phyloP scores from a whole-genome alignment of 1,284 basidiomycete species.

The Paramarasmius palmivorus region DNA sequence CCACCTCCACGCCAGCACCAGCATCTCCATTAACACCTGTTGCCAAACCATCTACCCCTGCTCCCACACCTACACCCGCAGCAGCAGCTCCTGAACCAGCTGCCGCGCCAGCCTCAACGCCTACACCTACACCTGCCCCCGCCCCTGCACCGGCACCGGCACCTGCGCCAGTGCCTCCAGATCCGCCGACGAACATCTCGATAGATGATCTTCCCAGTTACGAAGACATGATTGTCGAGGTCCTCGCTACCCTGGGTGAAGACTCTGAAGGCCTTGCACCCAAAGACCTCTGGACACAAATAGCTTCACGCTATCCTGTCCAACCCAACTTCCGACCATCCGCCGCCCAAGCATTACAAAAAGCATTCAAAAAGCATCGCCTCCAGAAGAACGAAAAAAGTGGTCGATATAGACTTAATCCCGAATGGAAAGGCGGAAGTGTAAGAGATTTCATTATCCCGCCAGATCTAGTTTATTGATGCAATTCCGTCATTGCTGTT shows the following conservation, averaged over 20 bases:
- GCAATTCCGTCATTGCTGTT: conserved; percentile 11
- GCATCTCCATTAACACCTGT: background rate
- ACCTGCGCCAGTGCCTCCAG: conserved; percentile 25
- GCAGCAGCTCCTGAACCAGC: conserved; percentile 15
- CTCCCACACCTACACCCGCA: conserved; percentile 14
- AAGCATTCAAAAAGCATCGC: conserved; percentile 75
- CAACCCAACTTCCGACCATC: conserved; percentile 84
- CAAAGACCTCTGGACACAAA: conserved; percentile 80
- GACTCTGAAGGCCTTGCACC: conserved; percentile 75
- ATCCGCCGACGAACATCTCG: conserved; percentile 29
- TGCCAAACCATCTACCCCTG: too few relatives aligned
- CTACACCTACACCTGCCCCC: conserved; percentile 26
- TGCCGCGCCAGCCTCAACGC: conserved; percentile 25
- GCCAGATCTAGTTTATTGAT: conserved; percentile 4
- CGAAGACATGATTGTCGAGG: conserved; percentile 85
- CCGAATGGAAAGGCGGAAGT: conserved; percentile 76
- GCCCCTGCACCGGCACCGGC: conserved; percentile 22
- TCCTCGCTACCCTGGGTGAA: conserved; percentile 54
- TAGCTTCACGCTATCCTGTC: conserved; percentile 75
- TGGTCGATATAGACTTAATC: conserved; percentile 72
- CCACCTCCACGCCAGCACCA: background rate
- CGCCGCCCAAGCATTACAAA: conserved; percentile 81
- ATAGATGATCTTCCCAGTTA: conserved; percentile 77
- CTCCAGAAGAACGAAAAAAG: conserved; percentile 67
- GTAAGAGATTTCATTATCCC: conserved; percentile 41